Conservation (phyloP, 805 yeast species). For the Tetrapisispora fleetii region DNA sequence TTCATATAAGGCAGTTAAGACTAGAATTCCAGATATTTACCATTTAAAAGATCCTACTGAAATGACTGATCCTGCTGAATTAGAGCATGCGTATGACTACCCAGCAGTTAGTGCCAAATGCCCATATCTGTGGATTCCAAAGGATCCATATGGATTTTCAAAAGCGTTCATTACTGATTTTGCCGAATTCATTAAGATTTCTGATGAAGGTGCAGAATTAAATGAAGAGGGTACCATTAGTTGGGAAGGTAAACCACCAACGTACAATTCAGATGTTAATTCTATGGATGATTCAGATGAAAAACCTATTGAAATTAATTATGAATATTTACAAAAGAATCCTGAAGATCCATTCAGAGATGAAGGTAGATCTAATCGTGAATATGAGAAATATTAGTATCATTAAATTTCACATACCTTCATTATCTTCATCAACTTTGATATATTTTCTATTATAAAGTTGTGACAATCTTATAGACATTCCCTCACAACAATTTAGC, state of each 20-base stretch:
- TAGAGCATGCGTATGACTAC: slow-evolving; percentile 57
- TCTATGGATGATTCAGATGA: slow-evolving; percentile 3
- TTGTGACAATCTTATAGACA: background rate
- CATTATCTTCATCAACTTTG: background rate
- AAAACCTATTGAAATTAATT: background rate
- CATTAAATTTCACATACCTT: too few species aligned
- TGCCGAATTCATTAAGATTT: slow-evolving; percentile 44
- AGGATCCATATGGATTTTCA: slow-evolving; percentile 79
- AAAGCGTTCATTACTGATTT: slow-evolving; percentile 46
- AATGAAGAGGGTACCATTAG: slow-evolving; percentile 38
- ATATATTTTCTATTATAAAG: background rate
- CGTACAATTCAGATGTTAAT: background rate
- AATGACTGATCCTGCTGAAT: slow-evolving; percentile 28
- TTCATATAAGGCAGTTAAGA: slow-evolving; percentile 39
- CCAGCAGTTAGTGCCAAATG: slow-evolving; percentile 63
- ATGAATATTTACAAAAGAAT: background rate
- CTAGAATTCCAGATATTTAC: slow-evolving; percentile 50
- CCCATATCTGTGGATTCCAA: slow-evolving; percentile 88
- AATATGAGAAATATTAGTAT: background rate
- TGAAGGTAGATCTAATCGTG: background rate
- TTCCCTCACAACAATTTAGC: too few species aligned
- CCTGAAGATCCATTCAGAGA: slow-evolving; percentile 4
- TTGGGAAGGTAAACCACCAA: slow-evolving; percentile 47
- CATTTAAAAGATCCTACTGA: slow-evolving; percentile 40
- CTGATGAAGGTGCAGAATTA: slow-evolving; percentile 60